Percentiles rank a stretch among this genome's conserved stretches.
Conservation (phyloP, 768 basidiomycete genomes). For the Suillus bovinus region DNA sequence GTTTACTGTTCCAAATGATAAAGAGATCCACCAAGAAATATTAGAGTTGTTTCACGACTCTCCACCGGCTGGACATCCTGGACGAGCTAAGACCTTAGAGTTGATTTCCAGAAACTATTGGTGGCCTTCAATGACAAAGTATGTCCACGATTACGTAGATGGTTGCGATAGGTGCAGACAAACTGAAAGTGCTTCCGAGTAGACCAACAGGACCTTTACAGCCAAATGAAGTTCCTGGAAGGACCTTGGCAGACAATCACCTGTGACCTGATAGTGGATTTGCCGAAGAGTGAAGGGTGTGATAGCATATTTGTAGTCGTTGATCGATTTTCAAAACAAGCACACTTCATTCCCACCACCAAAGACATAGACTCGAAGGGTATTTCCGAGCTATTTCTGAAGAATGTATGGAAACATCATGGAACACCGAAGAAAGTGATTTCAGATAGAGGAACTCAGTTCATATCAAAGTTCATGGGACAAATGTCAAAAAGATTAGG, state of each 20-base stretch:
- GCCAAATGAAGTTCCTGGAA: too few species aligned
- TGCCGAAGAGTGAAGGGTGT: background rate
- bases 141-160: background rate
- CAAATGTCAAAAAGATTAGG: background rate
- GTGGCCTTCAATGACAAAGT: background rate
- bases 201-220: too few species aligned
- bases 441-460: constrained; percentile 6
- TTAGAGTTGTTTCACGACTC: background rate
- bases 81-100: background rate
- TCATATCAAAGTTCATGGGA: background rate
- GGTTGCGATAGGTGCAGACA: background rate
- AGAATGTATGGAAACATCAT: constrained; percentile 8
- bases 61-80: background rate
- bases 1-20: background rate
- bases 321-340: background rate
- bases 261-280: constrained; percentile 4
- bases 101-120: background rate
- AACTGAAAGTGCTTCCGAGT: background rate
- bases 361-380: background rate
- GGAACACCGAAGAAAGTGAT: constrained; percentile 4
- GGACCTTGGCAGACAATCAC: constrained; percentile 4
- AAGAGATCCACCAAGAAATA: background rate
- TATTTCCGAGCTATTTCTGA: background rate
- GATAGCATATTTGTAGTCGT: constrained; percentile 2
- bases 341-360: background rate